A percentile compares a stretch with the other conserved stretches of the same genome.
These are phyloP conservation scores for Populus hybrid DNA, from an alignment of 441 rosid species.

Conservation along the genomic window DNA sequence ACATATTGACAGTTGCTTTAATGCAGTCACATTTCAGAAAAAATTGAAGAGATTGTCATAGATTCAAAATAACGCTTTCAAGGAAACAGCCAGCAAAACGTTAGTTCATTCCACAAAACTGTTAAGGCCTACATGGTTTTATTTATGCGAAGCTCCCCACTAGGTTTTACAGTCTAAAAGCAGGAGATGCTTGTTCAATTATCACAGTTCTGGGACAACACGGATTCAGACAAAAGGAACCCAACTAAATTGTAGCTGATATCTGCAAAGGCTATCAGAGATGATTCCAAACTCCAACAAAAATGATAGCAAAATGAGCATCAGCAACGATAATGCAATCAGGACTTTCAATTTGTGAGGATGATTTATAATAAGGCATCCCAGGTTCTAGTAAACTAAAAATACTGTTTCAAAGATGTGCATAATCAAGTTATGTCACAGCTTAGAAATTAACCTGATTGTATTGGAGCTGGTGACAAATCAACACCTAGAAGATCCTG, in stretches of 20 bases:
- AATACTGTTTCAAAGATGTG: not conserved
- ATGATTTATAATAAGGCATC: not conserved
- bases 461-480: slow-evolving; percentile 48
- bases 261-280: not conserved
- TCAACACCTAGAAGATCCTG: slow-evolving; percentile 91
- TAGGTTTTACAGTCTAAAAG: not conserved
- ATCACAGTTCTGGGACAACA: not conserved
- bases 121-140: not conserved
- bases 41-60: not conserved
- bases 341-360: not conserved
- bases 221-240: not conserved
- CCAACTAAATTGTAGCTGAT: not conserved
- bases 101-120: not conserved
- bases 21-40: not conserved
- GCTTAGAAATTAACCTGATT: slow-evolving; percentile 57
- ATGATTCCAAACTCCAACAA: not conserved
- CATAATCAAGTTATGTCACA: slow-evolving; percentile 8
- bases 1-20: not conserved
- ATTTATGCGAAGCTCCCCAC: not conserved
- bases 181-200: not conserved
- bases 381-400: not conserved
- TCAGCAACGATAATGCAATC: not conserved
- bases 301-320: not conserved
- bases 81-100: not conserved
- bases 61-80: not conserved